A percentile compares a stretch with the other conserved stretches of the same genome.
Evolutionary conservation across 2,329 filamentous ascomycete species (phyloP).

Genomic region (Fusarium tuaranense): DNA sequence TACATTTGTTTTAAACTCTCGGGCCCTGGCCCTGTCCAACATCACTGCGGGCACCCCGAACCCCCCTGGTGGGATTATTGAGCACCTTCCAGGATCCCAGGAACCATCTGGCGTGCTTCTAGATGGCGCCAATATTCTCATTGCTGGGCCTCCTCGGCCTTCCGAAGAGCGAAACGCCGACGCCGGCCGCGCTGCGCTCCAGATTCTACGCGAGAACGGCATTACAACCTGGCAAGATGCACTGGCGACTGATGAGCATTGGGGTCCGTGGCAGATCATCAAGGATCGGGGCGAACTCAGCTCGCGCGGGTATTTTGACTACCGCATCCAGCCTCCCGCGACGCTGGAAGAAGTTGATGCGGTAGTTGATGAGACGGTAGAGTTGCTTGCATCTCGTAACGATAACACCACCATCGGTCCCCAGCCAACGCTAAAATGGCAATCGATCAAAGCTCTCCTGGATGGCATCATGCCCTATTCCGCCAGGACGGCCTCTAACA

Average conservation of each 20-base stretch:
- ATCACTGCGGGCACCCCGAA: not conserved
- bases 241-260: not conserved
- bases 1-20: not conserved
- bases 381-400: not conserved
- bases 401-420: not conserved
- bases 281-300: not conserved
- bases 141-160: not conserved
- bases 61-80: not conserved
- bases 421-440: not conserved
- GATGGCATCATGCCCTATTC: not conserved
- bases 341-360: not conserved
- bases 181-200: not conserved
- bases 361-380: not conserved
- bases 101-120: not conserved
- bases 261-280: not conserved
- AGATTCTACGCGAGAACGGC: not conserved
- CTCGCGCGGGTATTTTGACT: not conserved
- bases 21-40: not conserved
- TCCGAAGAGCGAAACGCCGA: not conserved
- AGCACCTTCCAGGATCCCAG: not conserved
- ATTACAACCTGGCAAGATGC: not conserved
- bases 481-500: not conserved
- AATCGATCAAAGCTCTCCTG: not conserved
- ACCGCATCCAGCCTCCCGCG: not conserved
- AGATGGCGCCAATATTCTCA: not conserved